Evolutionary conservation across 2,329 filamentous ascomycete species (phyloP).

Genomic region (Capronia coronata): DNA sequence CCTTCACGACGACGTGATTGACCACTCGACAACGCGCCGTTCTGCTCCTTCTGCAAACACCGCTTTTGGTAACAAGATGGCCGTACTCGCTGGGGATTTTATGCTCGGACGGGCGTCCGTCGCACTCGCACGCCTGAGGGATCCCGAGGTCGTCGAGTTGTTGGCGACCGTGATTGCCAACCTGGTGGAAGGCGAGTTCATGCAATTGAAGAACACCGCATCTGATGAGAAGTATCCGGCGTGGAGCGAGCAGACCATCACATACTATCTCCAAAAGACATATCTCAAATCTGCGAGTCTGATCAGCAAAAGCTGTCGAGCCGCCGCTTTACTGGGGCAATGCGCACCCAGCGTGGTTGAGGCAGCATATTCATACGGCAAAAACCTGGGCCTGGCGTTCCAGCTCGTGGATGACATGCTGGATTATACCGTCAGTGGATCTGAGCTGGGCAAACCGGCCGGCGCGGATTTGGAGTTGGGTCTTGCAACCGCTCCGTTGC

Average conservation of each 20-base stretch:
- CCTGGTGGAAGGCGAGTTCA: conserved; percentile 96
- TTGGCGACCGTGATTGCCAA: conserved; percentile 96
- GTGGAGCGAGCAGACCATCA: conserved; percentile 82
- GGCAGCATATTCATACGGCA: conserved; percentile 83
- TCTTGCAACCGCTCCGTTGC: conserved; percentile 81
- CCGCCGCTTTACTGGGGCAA: conserved; percentile 77
- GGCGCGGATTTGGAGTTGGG: conserved; percentile 91
- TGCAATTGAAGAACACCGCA: conserved; percentile 97
- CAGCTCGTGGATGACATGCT: conserved; percentile 97
- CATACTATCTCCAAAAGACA: conserved; percentile 96
- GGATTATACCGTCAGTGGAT: conserved; percentile 82
- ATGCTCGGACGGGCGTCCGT: conserved; percentile 88
- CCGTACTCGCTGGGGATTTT: conserved; percentile 94
- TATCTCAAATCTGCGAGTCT: conserved; percentile 94
- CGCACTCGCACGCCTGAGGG: conserved; percentile 78
- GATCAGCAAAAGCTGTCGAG: conserved; percentile 92
- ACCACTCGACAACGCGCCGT: conserved; percentile 78
- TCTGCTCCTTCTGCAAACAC: conserved; percentile 83
- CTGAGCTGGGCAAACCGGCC: conserved; percentile 86
- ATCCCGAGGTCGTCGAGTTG: conserved; percentile 91
- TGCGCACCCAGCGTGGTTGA: conserved; percentile 74
- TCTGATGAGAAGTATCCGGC: conserved; percentile 74
- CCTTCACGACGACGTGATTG: conserved; percentile 96
- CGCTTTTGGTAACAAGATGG: conserved; percentile 99
- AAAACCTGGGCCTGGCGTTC: conserved; percentile 89